Conservation (phyloP, 495 filamentous ascomycete species). For the Pyrenopolyporus hunteri region DNA sequence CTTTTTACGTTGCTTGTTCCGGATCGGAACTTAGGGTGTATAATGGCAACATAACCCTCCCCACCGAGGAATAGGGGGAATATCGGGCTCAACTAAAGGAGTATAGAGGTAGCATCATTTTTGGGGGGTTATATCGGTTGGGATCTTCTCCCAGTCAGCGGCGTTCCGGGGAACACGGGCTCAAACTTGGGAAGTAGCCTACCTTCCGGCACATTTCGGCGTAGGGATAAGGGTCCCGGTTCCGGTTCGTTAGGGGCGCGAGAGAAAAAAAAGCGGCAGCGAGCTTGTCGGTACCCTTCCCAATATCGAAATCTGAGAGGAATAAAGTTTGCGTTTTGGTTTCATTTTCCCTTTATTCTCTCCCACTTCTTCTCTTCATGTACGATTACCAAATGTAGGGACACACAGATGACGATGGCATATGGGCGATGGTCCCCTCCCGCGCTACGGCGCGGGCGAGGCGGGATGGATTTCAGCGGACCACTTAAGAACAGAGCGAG, state of each 20-base stretch:
- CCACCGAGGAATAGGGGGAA: constrained; percentile 2
- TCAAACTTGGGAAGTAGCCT: constrained; percentile 19
- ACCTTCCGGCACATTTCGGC: constrained; percentile 30
- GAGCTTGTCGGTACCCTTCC: constrained; percentile 18
- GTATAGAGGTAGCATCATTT: constrained; percentile 34
- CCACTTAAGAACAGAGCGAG: background rate
- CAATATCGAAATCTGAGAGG: constrained; percentile 12
- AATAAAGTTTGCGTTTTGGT: background rate
- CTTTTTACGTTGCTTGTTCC: constrained; percentile 35
- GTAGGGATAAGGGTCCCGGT: constrained; percentile 7
- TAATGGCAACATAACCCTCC: constrained; percentile 15
- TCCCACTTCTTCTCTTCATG: too few relatives aligned
- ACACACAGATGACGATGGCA: constrained; percentile 14
- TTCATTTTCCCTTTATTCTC: background rate
- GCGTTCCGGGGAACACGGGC: constrained; percentile 30
- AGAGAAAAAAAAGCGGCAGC: constrained; percentile 18
- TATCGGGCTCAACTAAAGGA: constrained; percentile 24
- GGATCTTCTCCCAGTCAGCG: constrained; percentile 16
- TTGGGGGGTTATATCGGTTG: constrained; percentile 17
- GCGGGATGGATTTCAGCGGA: background rate
- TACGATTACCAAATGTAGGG: constrained; percentile 31
- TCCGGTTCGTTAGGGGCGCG: constrained; percentile 9
- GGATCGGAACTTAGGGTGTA: constrained; percentile 33
- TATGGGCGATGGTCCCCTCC: background rate
- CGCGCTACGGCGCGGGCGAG: background rate